These are phyloP conservation scores for Thraustotheca clavata DNA, from an alignment of 352 stramenopile species.

Conservation along the genomic window DNA sequence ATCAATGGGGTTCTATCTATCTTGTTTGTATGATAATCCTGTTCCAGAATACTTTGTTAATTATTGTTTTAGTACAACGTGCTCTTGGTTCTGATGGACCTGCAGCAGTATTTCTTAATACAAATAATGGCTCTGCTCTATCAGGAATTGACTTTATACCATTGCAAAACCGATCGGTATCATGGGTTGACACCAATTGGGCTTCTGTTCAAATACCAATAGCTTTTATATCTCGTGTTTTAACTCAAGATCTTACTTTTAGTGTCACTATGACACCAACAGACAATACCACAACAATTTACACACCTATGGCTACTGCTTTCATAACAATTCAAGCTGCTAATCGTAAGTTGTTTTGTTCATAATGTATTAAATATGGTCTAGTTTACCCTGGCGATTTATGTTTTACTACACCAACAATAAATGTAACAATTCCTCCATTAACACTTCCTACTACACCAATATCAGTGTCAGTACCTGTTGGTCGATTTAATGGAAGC, in stretches of 20 bases:
- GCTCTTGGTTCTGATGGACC: conserved; percentile 41
- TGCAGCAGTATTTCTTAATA: conserved; percentile 34
- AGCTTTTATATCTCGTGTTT: conserved; percentile 9
- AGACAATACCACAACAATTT: not conserved
- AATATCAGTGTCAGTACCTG: conserved; percentile 37
- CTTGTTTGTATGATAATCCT: not conserved
- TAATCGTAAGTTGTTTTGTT: not conserved
- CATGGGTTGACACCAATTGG: conserved; percentile 43
- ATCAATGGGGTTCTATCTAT: not conserved
- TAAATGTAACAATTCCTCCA: not conserved
- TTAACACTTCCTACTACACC: conserved; percentile 43
- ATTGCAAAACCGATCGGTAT: conserved; percentile 26
- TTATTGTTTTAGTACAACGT: conserved; percentile 49
- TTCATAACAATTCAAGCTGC: conserved; percentile 8
- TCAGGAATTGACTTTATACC: conserved; percentile 42
- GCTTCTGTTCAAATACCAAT: conserved; percentile 45
- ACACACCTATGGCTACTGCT: not conserved
- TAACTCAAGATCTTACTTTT: conserved; percentile 1
- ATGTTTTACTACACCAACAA: conserved; percentile 30
- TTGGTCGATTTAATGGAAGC: conserved; percentile 29
- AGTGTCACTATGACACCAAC: not conserved
- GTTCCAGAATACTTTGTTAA: no score
- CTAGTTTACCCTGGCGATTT: conserved; percentile 26
- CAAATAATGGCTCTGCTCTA: conserved; percentile 37
- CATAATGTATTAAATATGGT: not conserved